Conservation (phyloP, 2,329 filamentous ascomycete species). For the Colletotrichum sp. region DNA sequence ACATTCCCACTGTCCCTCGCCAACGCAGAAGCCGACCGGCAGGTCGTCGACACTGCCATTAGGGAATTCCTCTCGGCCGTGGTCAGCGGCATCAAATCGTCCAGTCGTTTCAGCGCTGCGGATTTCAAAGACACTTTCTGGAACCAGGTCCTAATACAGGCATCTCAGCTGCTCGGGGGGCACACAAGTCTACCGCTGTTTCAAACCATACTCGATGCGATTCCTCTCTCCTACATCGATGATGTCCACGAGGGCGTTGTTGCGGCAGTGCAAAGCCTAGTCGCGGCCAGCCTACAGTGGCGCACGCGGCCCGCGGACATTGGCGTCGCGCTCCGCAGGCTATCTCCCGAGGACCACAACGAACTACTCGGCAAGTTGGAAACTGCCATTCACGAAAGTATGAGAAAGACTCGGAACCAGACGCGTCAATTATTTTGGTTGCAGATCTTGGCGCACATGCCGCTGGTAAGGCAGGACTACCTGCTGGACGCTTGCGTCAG, state of each 20-base stretch:
- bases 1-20: slow-evolving; percentile 6
- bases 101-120: slow-evolving; percentile 1
- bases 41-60: neutral
- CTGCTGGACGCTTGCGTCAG: slow-evolving; percentile 22
- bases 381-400: neutral
- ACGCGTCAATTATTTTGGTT: slow-evolving; percentile 19
- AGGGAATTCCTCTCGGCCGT: slow-evolving; percentile 16
- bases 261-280: slow-evolving; percentile 15
- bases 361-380: neutral
- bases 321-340: neutral
- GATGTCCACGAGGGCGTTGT: slow-evolving; percentile 4
- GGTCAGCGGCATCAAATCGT: slow-evolving; percentile 14
- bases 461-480: slow-evolving; percentile 11
- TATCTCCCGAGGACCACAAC: neutral
- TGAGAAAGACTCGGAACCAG: neutral
- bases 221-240: neutral
- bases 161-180: neutral
- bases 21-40: neutral
- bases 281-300: neutral
- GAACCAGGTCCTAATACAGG: neutral
- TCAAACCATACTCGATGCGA: neutral
- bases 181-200: neutral
- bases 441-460: slow-evolving; percentile 23
- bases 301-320: slow-evolving; percentile 11
- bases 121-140: neutral